Base-by-base conservation (phyloP, 2,329 filamentous ascomycete genomes). In the Exutisphaerella laricina region DNA sequence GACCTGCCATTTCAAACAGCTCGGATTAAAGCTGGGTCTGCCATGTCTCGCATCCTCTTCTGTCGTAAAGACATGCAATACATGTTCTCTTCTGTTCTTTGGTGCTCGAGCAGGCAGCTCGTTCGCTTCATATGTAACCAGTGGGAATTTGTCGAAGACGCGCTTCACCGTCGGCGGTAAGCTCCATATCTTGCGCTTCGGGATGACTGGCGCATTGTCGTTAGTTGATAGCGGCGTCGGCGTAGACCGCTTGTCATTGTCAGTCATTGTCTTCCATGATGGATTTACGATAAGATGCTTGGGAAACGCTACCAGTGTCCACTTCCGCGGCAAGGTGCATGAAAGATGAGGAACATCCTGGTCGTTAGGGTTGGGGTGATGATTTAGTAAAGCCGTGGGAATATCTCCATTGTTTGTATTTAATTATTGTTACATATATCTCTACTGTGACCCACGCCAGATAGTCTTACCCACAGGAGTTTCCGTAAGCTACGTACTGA, bases 1-100 rank as follows among this genome's bases (percentile, higher is more conserved):
- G 58, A 90, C 88, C 85, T 97, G 92, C 88, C 88, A 97, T 71
- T 90, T 95, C 59, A 97, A 72, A 70, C 92, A 98, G 45, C 82
- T 80, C 8, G 92, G 92, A 63, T 97, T 97, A 69, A 84, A 94
- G 52, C 87, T 94, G 18, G 88, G 85, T 21, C 71, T 68, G 4
- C 80, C 80, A 28, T 61, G 60, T 43, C 65, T 63, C 23, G 80
- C 84, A 56, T 79, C 83, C n/a, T 74, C 68, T 1, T 78, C 70
- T 10, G 75, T 78, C 47, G 79, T 77, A 66, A 96, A 97, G 43
- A 95, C 73, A 64, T 88, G 88, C 6, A 98, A 71, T 7, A 78
- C 74, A 49, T 78, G 75, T 57, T 68, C 67, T 48, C 67, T 60
- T 53, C 63, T 66, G 40, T 68, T 61, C 39, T 58, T 68, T 22